Evolutionary conservation across 108 stramenopile genomes (phyloP), one percentile per base, ranked within the genome.

Genomic region (Stephanodiscus minutulus): DNA sequence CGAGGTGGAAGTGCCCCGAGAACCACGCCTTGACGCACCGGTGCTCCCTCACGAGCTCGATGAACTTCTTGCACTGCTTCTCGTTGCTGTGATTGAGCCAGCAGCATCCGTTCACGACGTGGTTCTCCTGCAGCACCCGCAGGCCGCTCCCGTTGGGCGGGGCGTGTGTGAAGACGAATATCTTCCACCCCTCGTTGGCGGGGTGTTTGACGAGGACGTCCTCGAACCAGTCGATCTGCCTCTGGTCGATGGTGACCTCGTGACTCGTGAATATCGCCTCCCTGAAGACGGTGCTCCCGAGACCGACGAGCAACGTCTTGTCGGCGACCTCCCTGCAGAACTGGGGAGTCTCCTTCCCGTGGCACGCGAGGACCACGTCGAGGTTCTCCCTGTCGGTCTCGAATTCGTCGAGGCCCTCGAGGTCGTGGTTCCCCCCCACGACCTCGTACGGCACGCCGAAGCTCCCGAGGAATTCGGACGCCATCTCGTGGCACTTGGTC

Each of bases 351-450:
- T 80, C 77, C 64, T 94, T 92, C 61, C 75, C 71, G 72, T 88
- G 87, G 9, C 58, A 62, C 7, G 68, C 43, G 65, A 96, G 67
- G 48, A 82, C 95, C 27, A 83, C 82, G 54, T 88, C 73, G 9
- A 96, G 72, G 61, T 97, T 97, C 65, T 84, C 95, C 37, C 68
- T 57, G 71, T 98, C 97, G 21, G 95, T 96, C 12, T 73, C 66
- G 57, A 97, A 98, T 72, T 98, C 97, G 61, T 92, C 93, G 31
- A 98, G 72, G 27, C 95, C 97, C 85, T 98, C 97, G 31, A 98
- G 77, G 79, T 98, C 97, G 64, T 90, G 91, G 64, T 90, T 90
- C 7, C 85, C 83, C 8, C 79, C 79, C 24, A 80, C 69, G 36
- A 80, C 79, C 9, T 80, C 79, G 69, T 80, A 75, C 0, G 82